Percentiles rank a stretch among this genome's conserved stretches.
These are phyloP conservation scores for Heterobasidion annosum DNA, from an alignment of 1,284 basidiomycete genomes.

Conservation along the genomic window DNA sequence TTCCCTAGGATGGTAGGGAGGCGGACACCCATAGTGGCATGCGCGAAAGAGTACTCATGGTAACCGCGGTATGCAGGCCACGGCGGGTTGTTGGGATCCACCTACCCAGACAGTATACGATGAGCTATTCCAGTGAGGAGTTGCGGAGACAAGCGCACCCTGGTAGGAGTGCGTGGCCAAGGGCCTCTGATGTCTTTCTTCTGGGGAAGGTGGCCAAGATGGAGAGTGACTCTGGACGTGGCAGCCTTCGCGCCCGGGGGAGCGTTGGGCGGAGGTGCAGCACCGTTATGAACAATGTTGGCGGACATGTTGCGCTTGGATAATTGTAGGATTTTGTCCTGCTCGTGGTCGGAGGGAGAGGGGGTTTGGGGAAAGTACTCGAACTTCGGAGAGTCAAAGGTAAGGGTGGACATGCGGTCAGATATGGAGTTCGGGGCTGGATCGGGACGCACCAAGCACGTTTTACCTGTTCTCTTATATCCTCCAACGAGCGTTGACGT, in stretches of 20 bases:
- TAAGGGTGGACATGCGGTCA: not conserved
- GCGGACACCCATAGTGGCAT: constrained; percentile 90
- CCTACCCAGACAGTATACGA: constrained; percentile 24
- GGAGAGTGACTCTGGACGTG: constrained; percentile 26
- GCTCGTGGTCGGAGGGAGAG: constrained; percentile 11
- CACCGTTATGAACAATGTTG: not conserved
- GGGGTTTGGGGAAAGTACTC: constrained; percentile 14
- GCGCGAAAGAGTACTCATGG: constrained; percentile 93
- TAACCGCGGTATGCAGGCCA: constrained; percentile 95
- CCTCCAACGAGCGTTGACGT: not conserved
- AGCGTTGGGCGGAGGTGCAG: constrained; percentile 1
- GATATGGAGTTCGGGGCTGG: not conserved
- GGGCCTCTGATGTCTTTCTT: constrained; percentile 60
- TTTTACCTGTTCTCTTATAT: not conserved
- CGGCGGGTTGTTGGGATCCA: constrained; percentile 91
- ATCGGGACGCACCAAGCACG: not conserved
- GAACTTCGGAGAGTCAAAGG: constrained; percentile 9
- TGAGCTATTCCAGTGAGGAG: not conserved
- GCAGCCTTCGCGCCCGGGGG: constrained; percentile 1
- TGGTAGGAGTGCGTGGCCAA: constrained; percentile 65
- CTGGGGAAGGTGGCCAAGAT: constrained; percentile 61
- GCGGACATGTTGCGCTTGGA: constrained; percentile 5
- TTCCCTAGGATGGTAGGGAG: constrained; percentile 95
- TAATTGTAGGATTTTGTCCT: not conserved
- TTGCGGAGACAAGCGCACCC: constrained; percentile 29